A percentile compares a stretch with the other conserved stretches of the same genome.
Evolutionary conservation across 352 stramenopile species (phyloP).

Genomic region (Phytopythium litorale): DNA sequence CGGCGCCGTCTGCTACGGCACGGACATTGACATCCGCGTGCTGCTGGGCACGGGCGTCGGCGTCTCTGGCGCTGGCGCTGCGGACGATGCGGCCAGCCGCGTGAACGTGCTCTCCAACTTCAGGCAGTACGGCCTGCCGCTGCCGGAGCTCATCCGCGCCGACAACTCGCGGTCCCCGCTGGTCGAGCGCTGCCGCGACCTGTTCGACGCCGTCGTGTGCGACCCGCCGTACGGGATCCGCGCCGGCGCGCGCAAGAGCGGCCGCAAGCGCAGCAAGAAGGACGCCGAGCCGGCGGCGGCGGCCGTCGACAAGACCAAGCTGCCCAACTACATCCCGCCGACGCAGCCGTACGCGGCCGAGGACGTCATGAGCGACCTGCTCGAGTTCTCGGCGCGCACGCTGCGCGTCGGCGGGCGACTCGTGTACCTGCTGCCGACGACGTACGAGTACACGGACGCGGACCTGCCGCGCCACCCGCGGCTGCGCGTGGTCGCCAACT

Average conservation of each 20-base stretch:
- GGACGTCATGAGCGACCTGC: conserved; percentile 96
- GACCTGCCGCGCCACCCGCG: conserved; percentile 73
- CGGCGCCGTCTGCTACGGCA: conserved; percentile 92
- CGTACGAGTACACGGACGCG: conserved; percentile 75
- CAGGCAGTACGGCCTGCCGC: conserved; percentile 89
- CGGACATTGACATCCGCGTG: conserved; percentile 96
- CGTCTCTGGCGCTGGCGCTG: conserved; percentile 29
- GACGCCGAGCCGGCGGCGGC: conserved; percentile 17
- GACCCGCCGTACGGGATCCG: conserved; percentile 95
- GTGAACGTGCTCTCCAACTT: conserved; percentile 90
- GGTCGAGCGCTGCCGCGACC: conserved; percentile 31
- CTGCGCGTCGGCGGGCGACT: conserved; percentile 75
- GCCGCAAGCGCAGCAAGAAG: conserved; percentile 47
- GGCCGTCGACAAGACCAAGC: conserved; percentile 67
- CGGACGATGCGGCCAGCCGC: conserved; percentile 14
- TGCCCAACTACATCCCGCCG: conserved; percentile 93
- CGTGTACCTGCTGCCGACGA: conserved; percentile 86
- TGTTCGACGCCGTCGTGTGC: conserved; percentile 90
- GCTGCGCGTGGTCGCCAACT: conserved; percentile 71
- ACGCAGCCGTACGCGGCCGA: conserved; percentile 95
- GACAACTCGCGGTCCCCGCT: conserved; percentile 86
- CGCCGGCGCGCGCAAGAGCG: conserved; percentile 91
- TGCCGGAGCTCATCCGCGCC: conserved; percentile 93
- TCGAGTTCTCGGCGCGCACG: conserved; percentile 86
- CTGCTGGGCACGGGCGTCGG: conserved; percentile 88